These are phyloP conservation scores for Avicennia marina DNA, from an alignment of 257 asterid genomes.

Conservation along the genomic window DNA sequence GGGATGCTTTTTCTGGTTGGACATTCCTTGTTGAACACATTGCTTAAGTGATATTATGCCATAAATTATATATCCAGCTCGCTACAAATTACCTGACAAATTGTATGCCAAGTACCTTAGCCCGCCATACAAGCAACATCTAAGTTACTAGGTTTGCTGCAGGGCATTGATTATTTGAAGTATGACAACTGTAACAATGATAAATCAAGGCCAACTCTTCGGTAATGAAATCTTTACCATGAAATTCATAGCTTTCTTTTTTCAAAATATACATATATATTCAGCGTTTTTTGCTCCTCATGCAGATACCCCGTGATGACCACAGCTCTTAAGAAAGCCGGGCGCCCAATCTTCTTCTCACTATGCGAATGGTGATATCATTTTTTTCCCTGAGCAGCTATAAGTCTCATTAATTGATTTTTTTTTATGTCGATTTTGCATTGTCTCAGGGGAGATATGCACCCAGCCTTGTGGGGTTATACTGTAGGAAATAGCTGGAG, in stretches of 20 bases:
- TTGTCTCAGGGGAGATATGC: constrained; percentile 86
- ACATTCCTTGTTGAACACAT: too few relatives aligned
- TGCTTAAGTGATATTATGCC: too few relatives aligned
- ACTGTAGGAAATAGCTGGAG: constrained; percentile 92
- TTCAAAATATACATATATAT: too few relatives aligned
- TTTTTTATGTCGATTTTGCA: too few relatives aligned
- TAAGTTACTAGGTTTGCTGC: constrained; percentile 18
- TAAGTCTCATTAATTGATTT: too few relatives aligned
- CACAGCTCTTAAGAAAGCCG: constrained; percentile 67
- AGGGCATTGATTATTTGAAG: constrained; percentile 94
- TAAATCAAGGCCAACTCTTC: constrained; percentile 57
- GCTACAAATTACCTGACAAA: too few relatives aligned
- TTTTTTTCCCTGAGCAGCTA: too few relatives aligned
- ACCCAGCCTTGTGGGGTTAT: constrained; percentile 82
- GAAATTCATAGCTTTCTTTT: too few relatives aligned
- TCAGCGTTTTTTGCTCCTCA: neutral
- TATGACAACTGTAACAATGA: constrained; percentile 81
- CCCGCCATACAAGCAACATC: too few relatives aligned
- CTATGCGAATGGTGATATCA: constrained; percentile 80
- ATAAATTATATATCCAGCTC: too few relatives aligned
- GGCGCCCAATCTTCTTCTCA: constrained; percentile 71
- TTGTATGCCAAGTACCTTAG: too few relatives aligned
- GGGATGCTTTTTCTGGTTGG: too few relatives aligned
- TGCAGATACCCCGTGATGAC: constrained; percentile 85
- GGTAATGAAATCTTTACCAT: constrained; percentile 50